Evolutionary conservation across 306 rosid genomes (phyloP).

Genomic region (Oemleria cerasiformis): DNA sequence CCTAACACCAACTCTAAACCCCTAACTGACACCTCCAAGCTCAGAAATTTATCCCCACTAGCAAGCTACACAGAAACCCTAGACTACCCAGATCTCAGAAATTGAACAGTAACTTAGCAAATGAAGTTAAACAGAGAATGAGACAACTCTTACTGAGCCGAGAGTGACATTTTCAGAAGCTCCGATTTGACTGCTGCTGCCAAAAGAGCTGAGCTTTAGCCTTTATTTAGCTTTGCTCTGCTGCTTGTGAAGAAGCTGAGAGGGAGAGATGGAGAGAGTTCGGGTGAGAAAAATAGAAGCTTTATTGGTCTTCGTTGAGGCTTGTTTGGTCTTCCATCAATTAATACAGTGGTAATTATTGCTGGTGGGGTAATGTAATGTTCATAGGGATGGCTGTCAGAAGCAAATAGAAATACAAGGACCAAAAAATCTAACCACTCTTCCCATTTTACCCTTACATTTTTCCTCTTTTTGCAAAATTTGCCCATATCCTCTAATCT

Average conservation of each 20-base stretch:
- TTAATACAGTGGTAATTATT: conserved; percentile 39
- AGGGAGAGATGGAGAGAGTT: conserved; percentile 10
- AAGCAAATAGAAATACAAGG: conserved; percentile 13
- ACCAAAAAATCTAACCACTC: background rate
- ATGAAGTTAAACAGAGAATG: conserved; percentile 6
- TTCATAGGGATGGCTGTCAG: conserved; percentile 39
- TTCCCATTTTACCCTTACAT: background rate
- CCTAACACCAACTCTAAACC: conserved; percentile 18
- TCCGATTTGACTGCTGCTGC: conserved; percentile 15
- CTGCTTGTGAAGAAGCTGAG: conserved; percentile 23
- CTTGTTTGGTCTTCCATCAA: conserved; percentile 28
- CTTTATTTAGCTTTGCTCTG: background rate
- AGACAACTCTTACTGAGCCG: conserved; percentile 21
- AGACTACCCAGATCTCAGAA: conserved; percentile 46
- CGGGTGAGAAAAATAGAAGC: conserved; percentile 7
- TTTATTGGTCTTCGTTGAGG: conserved; percentile 37
- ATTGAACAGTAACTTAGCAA: conserved; percentile 14
- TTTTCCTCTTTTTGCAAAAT: background rate
- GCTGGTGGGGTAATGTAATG: conserved; percentile 35
- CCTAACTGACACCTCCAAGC: conserved; percentile 22
- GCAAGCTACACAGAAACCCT: conserved; percentile 40
- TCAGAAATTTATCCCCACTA: background rate
- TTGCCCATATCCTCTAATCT: background rate
- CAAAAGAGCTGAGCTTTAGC: background rate
- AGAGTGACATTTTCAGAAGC: conserved; percentile 26